Evolutionary conservation across 108 stramenopile species (phyloP).

Genomic region (Licmophora abbreviata): DNA sequence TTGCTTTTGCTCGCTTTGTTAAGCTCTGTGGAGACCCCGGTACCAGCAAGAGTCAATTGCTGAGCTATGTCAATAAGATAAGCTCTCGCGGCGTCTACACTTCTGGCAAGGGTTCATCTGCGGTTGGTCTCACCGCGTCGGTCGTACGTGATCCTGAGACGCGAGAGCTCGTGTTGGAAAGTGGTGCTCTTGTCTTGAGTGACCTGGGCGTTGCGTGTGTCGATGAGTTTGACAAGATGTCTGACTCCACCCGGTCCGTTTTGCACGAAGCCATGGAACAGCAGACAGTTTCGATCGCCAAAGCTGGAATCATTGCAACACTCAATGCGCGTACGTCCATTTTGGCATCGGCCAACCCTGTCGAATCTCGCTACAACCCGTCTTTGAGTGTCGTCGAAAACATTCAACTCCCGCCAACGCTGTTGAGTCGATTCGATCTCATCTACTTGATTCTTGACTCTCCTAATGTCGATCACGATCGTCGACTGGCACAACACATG

Average conservation of each 20-base stretch:
- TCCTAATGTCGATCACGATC: slow-evolving; percentile 82
- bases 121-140: slow-evolving; percentile 97
- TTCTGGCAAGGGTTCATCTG: slow-evolving; percentile 93
- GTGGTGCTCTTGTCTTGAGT: slow-evolving; percentile 94
- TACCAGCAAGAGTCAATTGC: slow-evolving; percentile 95
- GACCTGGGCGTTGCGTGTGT: slow-evolving; percentile 98
- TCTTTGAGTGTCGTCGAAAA: slow-evolving; percentile 95
- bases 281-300: slow-evolving; percentile 97
- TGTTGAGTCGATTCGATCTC: slow-evolving; percentile 96
- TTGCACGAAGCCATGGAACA: slow-evolving; percentile 99
- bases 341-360: slow-evolving; percentile 97
- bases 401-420: slow-evolving; percentile 96
- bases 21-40: slow-evolving; percentile 99
- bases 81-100: slow-evolving; percentile 97
- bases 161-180: slow-evolving; percentile 93
- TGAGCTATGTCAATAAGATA: slow-evolving; percentile 95
- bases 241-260: slow-evolving; percentile 92
- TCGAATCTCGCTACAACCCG: slow-evolving; percentile 97
- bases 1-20: no score
- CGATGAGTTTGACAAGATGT: slow-evolving; percentile 98
- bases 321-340: slow-evolving; percentile 96
- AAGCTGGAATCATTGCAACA: slow-evolving; percentile 98
- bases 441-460: slow-evolving; percentile 97
- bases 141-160: slow-evolving; percentile 99
- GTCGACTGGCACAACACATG: slow-evolving; percentile 83